These are phyloP conservation scores for Mycena sp. DNA, from an alignment of 1,284 basidiomycete species.

Conservation along the genomic window DNA sequence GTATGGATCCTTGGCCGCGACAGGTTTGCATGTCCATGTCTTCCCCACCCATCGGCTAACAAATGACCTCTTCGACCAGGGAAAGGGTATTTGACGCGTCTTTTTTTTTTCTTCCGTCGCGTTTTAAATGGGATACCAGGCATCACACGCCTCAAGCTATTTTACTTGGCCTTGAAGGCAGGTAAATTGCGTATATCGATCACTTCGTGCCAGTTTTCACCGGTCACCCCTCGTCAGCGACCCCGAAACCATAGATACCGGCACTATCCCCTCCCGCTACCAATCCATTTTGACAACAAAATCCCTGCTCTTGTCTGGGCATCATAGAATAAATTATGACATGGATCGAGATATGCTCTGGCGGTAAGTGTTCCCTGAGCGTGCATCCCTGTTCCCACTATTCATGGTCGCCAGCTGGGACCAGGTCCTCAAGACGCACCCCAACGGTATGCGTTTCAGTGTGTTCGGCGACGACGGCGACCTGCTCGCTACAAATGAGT, in stretches of 20 bases:
- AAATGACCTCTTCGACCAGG: constrained; percentile 57
- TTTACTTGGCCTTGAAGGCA: constrained; percentile 77
- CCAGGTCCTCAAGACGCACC: constrained; percentile 79
- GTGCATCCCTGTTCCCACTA: neutral
- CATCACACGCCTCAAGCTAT: constrained; percentile 97
- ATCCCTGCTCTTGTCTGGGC: constrained; percentile 75
- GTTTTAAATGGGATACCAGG: constrained; percentile 50
- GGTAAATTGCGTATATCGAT: neutral
- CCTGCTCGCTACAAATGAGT: constrained; percentile 94
- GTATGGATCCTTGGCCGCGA: constrained; percentile 82
- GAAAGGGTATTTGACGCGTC: constrained; percentile 66
- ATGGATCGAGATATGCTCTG: constrained; percentile 93
- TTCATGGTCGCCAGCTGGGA: constrained; percentile 61
- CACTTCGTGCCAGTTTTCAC: neutral
- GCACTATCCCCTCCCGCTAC: constrained; percentile 81
- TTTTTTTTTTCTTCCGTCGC: neutral
- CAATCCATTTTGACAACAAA: constrained; percentile 73
- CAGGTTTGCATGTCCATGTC: constrained; percentile 44
- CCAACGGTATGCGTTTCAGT: constrained; percentile 93
- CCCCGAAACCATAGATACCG: constrained; percentile 84
- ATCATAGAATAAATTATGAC: constrained; percentile 82
- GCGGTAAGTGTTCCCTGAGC: constrained; percentile 48
- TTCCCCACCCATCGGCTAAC: constrained; percentile 3
- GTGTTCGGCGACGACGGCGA: constrained; percentile 86
- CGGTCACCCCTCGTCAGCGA: constrained; percentile 54